Percentiles rank a stretch among this genome's conserved stretches.
Conservation (phyloP, 225 moss, liverwort and hornwort genomes). For the Pleurozium schreberi region DNA sequence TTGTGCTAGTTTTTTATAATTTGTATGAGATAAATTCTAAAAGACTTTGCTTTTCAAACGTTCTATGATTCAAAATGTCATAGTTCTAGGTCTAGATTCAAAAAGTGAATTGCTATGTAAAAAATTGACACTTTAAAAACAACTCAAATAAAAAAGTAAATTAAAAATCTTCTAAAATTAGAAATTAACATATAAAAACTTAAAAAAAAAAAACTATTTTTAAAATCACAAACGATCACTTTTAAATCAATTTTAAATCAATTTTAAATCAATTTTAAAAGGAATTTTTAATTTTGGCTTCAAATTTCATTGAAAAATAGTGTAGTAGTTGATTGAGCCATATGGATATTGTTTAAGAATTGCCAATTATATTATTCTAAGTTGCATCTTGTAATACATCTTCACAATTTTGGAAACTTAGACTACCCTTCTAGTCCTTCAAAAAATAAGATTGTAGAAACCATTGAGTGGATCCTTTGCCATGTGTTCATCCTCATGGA, state of each 20-base stretch:
- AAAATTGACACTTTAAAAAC: neutral
- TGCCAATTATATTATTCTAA: too few species aligned
- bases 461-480: neutral
- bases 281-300: neutral
- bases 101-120: neutral
- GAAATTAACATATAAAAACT: neutral
- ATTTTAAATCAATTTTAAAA: neutral
- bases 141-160: neutral
- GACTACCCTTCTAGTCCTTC: fast-evolving
- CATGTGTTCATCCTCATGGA: neutral
- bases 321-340: fast-evolving
- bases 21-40: neutral
- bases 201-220: fast-evolving
- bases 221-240: neutral
- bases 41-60: neutral
- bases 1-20: neutral
- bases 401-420: neutral
- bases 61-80: too few species aligned
- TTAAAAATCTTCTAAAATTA: neutral
- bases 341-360: neutral
- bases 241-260: neutral
- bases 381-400: too few species aligned
- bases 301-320: neutral
- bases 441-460: neutral
- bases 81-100: neutral